Conservation (phyloP, 1,284 basidiomycete species). For the Cryptococcus sp. region DNA sequence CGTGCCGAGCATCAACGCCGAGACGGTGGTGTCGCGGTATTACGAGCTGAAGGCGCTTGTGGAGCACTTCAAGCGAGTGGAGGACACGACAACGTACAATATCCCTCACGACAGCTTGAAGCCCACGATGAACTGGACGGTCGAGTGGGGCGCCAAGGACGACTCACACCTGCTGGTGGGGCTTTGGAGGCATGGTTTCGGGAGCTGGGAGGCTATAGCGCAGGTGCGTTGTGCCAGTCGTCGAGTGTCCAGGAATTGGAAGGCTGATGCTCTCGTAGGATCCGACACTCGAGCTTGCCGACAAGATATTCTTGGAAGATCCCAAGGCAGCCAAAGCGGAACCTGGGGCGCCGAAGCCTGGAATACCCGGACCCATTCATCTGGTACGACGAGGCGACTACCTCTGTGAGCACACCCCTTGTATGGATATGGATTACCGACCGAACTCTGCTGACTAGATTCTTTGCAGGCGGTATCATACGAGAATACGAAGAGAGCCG, state of each 20-base stretch:
- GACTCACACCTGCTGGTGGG: conserved; percentile 94
- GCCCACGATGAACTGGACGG: conserved; percentile 92
- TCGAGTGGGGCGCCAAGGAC: conserved; percentile 88
- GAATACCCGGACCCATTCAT: conserved; percentile 92
- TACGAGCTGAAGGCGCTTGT: conserved; percentile 87
- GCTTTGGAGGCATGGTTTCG: conserved; percentile 90
- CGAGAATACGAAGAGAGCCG: conserved; percentile 91
- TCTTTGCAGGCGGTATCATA: conserved; percentile 59
- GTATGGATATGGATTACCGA: conserved; percentile 2
- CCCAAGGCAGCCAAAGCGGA: conserved; percentile 62
- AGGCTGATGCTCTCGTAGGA: conserved; percentile 57
- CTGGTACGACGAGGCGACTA: conserved; percentile 96
- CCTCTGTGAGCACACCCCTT: conserved; percentile 52
- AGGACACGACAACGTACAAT: conserved; percentile 74
- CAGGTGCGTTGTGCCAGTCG: conserved; percentile 22
- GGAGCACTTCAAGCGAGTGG: conserved; percentile 64
- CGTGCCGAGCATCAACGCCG: conserved; percentile 93
- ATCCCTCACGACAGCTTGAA: conserved; percentile 91
- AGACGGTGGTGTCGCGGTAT: conserved; percentile 87
- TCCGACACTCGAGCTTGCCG: conserved; percentile 71
- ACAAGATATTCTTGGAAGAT: conserved; percentile 97
- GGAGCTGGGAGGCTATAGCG: conserved; percentile 89
- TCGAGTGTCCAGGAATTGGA: neutral
- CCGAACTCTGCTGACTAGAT: conserved; percentile 35
- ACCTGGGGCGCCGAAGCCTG: conserved; percentile 36